phyloP scores from a whole-genome alignment of 257 asterid genomes.

The Osmanthus fragrans region DNA sequence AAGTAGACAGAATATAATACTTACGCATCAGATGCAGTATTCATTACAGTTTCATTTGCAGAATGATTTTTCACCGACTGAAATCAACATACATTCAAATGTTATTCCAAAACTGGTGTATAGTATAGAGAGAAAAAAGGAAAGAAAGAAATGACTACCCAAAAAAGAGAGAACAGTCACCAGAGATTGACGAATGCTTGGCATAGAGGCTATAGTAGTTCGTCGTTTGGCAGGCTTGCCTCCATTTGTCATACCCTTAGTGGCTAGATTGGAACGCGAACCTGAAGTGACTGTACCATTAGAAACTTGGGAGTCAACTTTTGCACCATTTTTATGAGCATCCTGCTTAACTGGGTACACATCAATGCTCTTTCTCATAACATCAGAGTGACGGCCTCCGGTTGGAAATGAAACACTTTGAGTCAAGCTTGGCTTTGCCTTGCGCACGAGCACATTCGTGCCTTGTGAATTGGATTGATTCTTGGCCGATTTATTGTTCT shows the following conservation, averaged over 20 bases:
- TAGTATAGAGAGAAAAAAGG: not conserved
- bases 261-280: conserved; percentile 17
- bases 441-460: conserved; percentile 48
- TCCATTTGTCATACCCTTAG: conserved; percentile 20
- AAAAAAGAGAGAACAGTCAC: conserved; percentile 25
- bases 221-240: conserved; percentile 32
- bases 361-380: conserved; percentile 60
- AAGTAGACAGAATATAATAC: conserved; percentile 21
- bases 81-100: conserved; percentile 5
- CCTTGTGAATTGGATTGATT: conserved; percentile 40
- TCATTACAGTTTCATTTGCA: conserved; percentile 33
- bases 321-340: conserved; percentile 36
- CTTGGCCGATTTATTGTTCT: conserved; percentile 38
- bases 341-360: conserved; percentile 43
- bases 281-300: conserved; percentile 30
- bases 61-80: conserved; percentile 49
- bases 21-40: conserved; percentile 44
- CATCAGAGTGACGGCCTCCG: conserved; percentile 47
- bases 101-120: not conserved
- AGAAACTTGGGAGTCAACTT: conserved; percentile 36
- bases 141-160: not conserved
- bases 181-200: conserved; percentile 42
- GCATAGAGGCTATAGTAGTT: conserved; percentile 40
- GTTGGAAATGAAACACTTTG: conserved; percentile 71
- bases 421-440: conserved; percentile 40